phyloP scores from a whole-genome alignment of 768 basidiomycete genomes.

The Auriscalpium vulgare region DNA sequence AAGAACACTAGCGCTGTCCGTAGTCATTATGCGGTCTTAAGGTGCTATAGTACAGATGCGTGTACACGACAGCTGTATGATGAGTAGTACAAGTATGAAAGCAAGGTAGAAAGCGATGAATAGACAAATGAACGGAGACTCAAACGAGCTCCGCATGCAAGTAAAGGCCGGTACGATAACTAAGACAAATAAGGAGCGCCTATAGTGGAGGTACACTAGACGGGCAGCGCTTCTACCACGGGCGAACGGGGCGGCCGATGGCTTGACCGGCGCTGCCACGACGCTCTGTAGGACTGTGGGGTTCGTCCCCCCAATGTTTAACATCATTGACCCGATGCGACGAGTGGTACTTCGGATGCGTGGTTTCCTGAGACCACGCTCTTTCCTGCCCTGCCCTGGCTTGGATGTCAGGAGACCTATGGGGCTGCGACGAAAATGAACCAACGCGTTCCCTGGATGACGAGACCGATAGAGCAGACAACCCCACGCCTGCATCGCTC shows the following conservation, averaged over 20 bases:
- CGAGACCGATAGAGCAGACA: background rate
- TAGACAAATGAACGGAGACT: background rate
- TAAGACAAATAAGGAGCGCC: background rate
- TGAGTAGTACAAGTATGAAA: background rate
- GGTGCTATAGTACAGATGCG: too few relatives aligned
- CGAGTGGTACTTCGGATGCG: too few relatives aligned
- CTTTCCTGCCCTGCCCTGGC: too few relatives aligned
- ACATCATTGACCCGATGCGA: too few relatives aligned
- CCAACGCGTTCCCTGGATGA: background rate
- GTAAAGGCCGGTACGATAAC: background rate
- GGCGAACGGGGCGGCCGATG: constrained; percentile 12
- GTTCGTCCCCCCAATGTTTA: background rate
- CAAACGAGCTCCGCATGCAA: background rate
- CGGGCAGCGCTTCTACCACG: constrained; percentile 8
- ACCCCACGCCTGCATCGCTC: constrained; percentile 1
- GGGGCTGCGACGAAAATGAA: too few relatives aligned
- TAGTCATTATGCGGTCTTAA: too few relatives aligned
- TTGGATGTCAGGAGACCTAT: too few relatives aligned
- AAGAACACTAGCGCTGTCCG: too few relatives aligned
- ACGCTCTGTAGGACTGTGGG: background rate
- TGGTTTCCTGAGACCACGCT: too few relatives aligned
- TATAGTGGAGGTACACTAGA: background rate
- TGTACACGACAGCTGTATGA: background rate
- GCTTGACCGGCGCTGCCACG: constrained; percentile 5
- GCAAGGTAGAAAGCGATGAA: background rate